These are phyloP conservation scores for Nitzschia sp. DNA, from an alignment of 108 stramenopile genomes.

Conservation along the genomic window DNA sequence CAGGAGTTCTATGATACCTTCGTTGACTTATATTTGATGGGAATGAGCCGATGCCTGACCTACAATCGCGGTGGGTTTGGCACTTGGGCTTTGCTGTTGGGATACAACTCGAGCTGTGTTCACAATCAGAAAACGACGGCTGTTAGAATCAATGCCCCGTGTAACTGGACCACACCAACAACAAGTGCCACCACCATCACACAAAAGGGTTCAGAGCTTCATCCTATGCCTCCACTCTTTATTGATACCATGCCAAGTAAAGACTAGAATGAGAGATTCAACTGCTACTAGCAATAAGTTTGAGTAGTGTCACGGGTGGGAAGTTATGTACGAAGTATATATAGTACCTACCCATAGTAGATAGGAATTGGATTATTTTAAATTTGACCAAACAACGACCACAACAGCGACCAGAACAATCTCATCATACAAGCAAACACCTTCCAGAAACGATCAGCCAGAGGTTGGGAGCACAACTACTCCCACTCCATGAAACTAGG, in stretches of 20 bases:
- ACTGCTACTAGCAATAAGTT: too few species aligned
- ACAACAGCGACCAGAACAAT: too few species aligned
- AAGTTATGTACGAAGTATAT: too few species aligned
- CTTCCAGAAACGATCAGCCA: too few species aligned
- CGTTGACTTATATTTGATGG: slow-evolving; percentile 43
- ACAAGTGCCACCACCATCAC: not conserved
- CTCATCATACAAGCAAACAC: too few species aligned
- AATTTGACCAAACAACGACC: too few species aligned
- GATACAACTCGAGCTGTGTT: slow-evolving; percentile 30
- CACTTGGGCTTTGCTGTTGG: slow-evolving; percentile 29
- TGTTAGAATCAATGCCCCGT: slow-evolving; percentile 12
- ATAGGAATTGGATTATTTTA: too few species aligned
- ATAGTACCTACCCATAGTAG: too few species aligned
- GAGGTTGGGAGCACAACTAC: too few species aligned
- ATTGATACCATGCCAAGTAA: not conserved
- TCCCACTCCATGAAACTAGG: too few species aligned
- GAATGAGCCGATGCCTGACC: slow-evolving; percentile 31
- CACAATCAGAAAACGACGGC: slow-evolving; percentile 22
- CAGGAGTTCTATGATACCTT: slow-evolving; percentile 36
- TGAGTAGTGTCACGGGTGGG: too few species aligned
- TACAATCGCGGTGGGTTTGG: slow-evolving; percentile 34
- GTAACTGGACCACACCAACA: slow-evolving; percentile 16
- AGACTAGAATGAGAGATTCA: not conserved
- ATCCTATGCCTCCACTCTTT: not conserved
- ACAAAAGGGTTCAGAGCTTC: not conserved